phyloP scores from a whole-genome alignment of 345 rosid genomes.

The Acer yangbiense region DNA sequence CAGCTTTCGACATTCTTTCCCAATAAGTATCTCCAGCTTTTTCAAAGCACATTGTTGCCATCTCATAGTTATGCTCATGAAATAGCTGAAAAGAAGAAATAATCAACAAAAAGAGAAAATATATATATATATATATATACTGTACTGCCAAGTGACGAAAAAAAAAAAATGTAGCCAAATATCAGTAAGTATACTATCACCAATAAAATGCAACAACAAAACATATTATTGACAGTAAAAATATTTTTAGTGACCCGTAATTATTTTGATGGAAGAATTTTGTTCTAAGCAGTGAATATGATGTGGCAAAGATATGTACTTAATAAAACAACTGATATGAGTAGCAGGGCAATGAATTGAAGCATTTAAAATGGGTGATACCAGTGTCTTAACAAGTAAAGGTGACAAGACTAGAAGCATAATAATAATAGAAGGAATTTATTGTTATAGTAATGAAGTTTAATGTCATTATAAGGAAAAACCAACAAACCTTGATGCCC shows the following conservation, averaged over 20 bases:
- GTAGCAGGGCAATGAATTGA: background rate
- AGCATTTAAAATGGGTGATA: background rate
- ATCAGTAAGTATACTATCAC: no score
- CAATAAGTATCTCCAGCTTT: conserved; percentile 31
- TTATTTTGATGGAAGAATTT: background rate
- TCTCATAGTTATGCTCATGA: conserved; percentile 37
- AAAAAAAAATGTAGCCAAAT: background rate
- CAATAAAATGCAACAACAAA: background rate
- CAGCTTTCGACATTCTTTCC: conserved; percentile 46
- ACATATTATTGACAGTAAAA: background rate
- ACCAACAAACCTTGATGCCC: conserved; percentile 45
- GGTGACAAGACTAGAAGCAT: background rate
- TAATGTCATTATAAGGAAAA: background rate
- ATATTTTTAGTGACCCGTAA: background rate
- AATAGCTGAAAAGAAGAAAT: conserved; percentile 38
- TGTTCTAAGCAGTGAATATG: background rate
- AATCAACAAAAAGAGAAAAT: background rate
- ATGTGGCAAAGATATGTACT: no score
- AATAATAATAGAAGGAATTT: background rate
- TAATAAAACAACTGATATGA: no score
- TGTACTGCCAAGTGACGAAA: background rate
- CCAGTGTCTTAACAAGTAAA: background rate
- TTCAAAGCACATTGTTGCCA: conserved; percentile 40
- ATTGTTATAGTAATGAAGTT: background rate
- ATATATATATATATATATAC: no score